A percentile compares a stretch with the other conserved stretches of the same genome.
phyloP scores from a whole-genome alignment of 192 early-diverging fungal species.

The Thamnidium elegans region DNA sequence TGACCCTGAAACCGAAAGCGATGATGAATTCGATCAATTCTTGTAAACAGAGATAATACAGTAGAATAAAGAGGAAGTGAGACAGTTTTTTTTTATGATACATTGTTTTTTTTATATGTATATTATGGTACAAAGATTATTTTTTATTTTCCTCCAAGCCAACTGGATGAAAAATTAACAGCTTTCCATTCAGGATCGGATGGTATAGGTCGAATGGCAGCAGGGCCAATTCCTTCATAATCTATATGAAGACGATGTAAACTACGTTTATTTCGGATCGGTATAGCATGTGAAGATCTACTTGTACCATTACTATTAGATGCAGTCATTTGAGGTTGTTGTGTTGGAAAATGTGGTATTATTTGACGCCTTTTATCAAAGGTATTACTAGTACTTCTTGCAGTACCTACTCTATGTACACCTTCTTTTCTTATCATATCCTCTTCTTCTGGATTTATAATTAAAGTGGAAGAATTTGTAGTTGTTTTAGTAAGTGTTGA shows the following conservation, averaged over 20 bases:
- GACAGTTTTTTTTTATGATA: too few relatives aligned
- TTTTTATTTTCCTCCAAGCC: conserved; percentile 17
- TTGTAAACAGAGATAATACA: too few relatives aligned
- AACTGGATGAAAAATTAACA: conserved; percentile 16
- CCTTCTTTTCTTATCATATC: neutral
- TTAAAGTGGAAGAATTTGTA: neutral
- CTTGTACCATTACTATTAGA: conserved; percentile 14
- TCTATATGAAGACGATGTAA: neutral
- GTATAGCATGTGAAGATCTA: neutral
- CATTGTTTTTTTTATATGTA: too few relatives aligned
- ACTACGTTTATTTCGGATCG: conserved; percentile 8
- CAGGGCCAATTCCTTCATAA: neutral
- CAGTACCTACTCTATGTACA: too few relatives aligned
- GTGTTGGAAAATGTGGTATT: neutral
- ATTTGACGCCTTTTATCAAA: neutral
- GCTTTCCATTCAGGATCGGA: conserved; percentile 17
- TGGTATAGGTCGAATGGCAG: neutral
- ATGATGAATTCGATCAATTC: conserved; percentile 21
- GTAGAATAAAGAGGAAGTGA: too few relatives aligned
- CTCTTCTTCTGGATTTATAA: neutral
- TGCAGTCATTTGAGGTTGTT: neutral
- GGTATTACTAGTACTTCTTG: neutral
- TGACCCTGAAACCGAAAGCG: conserved; percentile 24
- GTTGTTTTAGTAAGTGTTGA: neutral
- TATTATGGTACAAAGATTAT: too few relatives aligned